Base-by-base conservation (phyloP, 2,329 filamentous ascomycete genomes). In the Escovopsis sp. region DNA sequence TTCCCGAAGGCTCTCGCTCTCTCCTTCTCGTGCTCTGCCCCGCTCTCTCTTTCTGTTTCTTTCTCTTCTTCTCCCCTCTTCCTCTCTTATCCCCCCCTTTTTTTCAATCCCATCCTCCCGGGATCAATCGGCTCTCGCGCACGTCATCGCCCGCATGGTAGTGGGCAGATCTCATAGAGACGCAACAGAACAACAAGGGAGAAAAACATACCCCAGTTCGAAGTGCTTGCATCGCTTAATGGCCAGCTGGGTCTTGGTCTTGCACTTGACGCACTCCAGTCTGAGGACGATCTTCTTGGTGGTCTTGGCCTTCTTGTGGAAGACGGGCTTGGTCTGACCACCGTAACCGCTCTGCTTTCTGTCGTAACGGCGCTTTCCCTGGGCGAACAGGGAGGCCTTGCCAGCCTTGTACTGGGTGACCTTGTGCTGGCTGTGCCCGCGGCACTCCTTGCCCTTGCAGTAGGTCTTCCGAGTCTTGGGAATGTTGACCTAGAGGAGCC, bases 221-320 rank as follows among this genome's bases (percentile, higher is more conserved):
- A 98, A 98, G 78, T 98, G 90, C 83, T 98, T 98, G 86, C 90
- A 98, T 63, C 90, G 85, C 83, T 98, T 98, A 67, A 98, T 74
- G 54, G 90, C 76, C 60, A 98, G 76, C 74, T 98, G 86, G 66
- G 78, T 79, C 81, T 94, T 96, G 64, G 85, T 79, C 82, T 96
- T 96, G 85, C 90, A 98, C 54, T 70, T 65, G 60, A 85, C 88
- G 76, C 90, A 98, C 68, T 98, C 90, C 66, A 98, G 71, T 72
- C 90, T 79, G 67, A 98, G 72, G 58, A 98, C 92, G 56, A 98
- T 82, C 81, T 98, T 98, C 84, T 98, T 98, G 63, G 90, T 98
- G 54, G 90, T 98, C 83, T 98, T 98, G 52, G 90, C 90, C 75
- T 94, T 96, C 81, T 96, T 98, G 84, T 96, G 90, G 83, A 96